These are phyloP conservation scores for Cafeteria roenbergensis DNA, from an alignment of 108 stramenopile species.

Conservation along the genomic window DNA sequence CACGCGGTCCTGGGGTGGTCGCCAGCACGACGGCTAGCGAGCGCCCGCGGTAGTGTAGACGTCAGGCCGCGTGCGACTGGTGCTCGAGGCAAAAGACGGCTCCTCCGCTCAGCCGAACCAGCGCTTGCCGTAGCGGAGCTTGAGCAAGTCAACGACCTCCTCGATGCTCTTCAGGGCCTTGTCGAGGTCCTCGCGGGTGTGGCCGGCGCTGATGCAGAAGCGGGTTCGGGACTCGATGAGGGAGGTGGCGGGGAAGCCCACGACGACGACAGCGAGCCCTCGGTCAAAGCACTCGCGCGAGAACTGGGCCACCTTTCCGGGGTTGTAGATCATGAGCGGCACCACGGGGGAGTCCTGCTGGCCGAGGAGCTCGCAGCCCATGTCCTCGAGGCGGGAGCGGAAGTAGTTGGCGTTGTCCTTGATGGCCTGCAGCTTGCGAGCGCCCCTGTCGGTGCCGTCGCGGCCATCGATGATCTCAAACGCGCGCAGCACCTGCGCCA, in stretches of 20 bases:
- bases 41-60: no score
- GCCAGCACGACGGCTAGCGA: no score
- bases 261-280: slow-evolving; percentile 91
- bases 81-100: no score
- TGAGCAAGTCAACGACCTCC: slow-evolving; percentile 63
- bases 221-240: slow-evolving; percentile 69
- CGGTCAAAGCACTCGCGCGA: slow-evolving; percentile 82
- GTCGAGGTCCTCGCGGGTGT: slow-evolving; percentile 73
- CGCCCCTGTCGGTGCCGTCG: slow-evolving; percentile 80
- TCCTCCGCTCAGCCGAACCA: no score
- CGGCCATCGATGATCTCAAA: slow-evolving; percentile 83
- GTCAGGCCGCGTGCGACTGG: no score
- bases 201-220: slow-evolving; percentile 91
- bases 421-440: slow-evolving; percentile 68
- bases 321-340: slow-evolving; percentile 92
- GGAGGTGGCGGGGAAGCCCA: slow-evolving; percentile 90
- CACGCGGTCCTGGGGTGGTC: no score
- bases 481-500: slow-evolving; percentile 73
- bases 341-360: slow-evolving; percentile 91
- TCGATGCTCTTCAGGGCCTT: slow-evolving; percentile 68
- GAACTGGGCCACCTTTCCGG: slow-evolving; percentile 88
- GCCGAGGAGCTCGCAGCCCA: slow-evolving; percentile 90
- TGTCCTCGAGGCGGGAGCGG: slow-evolving; percentile 68
- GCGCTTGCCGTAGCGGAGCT: no score
- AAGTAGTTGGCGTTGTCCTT: slow-evolving; percentile 93